phyloP scores from a whole-genome alignment of 805 yeast genomes.

The Barnettozyma sucrosica region DNA sequence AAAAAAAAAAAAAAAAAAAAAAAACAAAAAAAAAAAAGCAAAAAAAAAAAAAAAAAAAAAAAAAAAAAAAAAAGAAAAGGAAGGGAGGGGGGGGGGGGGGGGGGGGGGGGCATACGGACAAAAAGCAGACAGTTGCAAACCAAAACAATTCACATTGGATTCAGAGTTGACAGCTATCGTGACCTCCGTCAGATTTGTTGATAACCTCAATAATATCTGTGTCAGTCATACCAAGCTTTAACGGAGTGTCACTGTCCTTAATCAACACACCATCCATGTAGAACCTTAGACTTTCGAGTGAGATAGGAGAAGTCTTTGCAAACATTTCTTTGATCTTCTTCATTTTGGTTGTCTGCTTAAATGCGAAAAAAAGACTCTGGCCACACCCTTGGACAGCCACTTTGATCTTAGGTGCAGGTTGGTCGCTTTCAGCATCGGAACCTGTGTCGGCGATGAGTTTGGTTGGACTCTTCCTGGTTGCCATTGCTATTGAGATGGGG shows the following conservation, averaged over 20 bases:
- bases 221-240: slow-evolving; percentile 5
- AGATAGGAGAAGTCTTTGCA: slow-evolving; percentile 6
- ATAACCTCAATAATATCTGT: slow-evolving; percentile 13
- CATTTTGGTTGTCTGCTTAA: slow-evolving; percentile 13
- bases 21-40: too few species aligned
- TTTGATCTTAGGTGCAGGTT: slow-evolving; percentile 10
- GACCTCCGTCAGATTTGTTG: slow-evolving; percentile 13
- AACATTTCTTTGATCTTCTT: slow-evolving; percentile 15
- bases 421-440: not conserved
- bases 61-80: too few species aligned
- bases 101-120: too few species aligned
- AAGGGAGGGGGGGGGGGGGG: too few species aligned
- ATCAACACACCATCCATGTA: slow-evolving; percentile 8
- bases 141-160: not conserved
- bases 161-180: not conserved
- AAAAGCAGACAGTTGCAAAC: too few species aligned
- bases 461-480: not conserved
- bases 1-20: too few species aligned
- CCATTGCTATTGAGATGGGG: not conserved
- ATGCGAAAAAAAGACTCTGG: slow-evolving; percentile 13
- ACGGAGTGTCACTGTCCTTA: slow-evolving; percentile 8
- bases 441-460: not conserved
- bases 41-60: too few species aligned
- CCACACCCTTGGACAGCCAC: slow-evolving; percentile 16
- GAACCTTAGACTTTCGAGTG: slow-evolving; percentile 6